phyloP scores from a whole-genome alignment of 306 rosid species.

The Corylus avellana region DNA sequence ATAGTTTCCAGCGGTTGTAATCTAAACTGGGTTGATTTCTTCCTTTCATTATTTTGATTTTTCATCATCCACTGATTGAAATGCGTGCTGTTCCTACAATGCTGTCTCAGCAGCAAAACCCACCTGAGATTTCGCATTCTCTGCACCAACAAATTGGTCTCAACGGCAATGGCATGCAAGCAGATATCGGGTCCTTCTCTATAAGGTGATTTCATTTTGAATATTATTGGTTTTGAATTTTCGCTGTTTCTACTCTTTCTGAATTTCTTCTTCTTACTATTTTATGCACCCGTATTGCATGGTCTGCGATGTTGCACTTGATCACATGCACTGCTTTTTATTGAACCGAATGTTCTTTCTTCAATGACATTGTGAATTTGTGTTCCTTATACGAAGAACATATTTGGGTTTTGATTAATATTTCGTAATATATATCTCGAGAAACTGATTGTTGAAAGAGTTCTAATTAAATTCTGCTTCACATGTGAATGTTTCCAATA shows the following conservation, averaged over 20 bases:
- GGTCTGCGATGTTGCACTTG: constrained; percentile 19
- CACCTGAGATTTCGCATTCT: constrained; percentile 34
- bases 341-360: not conserved
- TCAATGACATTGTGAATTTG: not conserved
- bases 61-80: constrained; percentile 4
- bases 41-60: not conserved
- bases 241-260: not conserved
- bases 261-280: not conserved
- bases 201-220: constrained; percentile 40
- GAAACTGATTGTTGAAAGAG: not conserved
- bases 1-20: not conserved
- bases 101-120: constrained; percentile 43
- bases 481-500: not conserved
- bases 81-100: constrained; percentile 20
- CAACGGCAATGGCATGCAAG: constrained; percentile 11
- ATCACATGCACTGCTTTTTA: constrained; percentile 11
- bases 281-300: constrained; percentile 35
- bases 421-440: not conserved
- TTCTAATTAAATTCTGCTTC: constrained; percentile 8
- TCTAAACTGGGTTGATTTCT: constrained; percentile 27
- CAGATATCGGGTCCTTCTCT: constrained; percentile 46
- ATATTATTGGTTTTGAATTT: not conserved
- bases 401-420: not conserved
- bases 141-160: constrained; percentile 32
- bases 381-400: not conserved